phyloP scores from a whole-genome alignment of 106 monocot species.

The Dendrobium officinale region DNA sequence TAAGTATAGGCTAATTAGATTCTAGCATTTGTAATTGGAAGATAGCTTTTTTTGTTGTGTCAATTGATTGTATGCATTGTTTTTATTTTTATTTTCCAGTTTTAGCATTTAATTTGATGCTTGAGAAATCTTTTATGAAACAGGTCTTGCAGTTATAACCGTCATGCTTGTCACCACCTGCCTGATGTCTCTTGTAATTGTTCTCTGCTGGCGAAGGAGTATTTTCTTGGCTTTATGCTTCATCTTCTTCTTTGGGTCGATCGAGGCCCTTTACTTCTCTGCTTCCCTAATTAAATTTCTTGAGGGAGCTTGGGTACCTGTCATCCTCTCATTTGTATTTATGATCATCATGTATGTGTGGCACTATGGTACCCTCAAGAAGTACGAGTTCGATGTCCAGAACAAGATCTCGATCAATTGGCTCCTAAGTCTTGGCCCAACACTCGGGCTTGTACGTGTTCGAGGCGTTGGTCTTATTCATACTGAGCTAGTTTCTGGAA shows the following conservation, averaged over 20 bases:
- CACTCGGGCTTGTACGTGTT: conserved; percentile 86
- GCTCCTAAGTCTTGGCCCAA: conserved; percentile 84
- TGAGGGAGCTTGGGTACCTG: conserved; percentile 94
- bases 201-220: conserved; percentile 77
- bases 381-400: conserved; percentile 91
- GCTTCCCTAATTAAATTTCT: conserved; percentile 90
- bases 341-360: conserved; percentile 78
- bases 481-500: conserved; percentile 87
- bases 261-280: conserved; percentile 92
- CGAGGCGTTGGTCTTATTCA: conserved; percentile 91
- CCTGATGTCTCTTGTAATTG: conserved; percentile 89
- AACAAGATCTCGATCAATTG: conserved; percentile 96
- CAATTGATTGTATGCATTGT: neutral
- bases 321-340: conserved; percentile 70
- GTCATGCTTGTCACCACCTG: conserved; percentile 99
- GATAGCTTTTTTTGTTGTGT: neutral
- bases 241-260: conserved; percentile 80
- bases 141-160: conserved; percentile 85
- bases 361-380: conserved; percentile 95
- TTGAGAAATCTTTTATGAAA: conserved; percentile 3
- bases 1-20: no score
- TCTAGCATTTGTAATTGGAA: no score
- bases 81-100: neutral
- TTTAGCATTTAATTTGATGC: neutral
- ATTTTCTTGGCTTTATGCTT: conserved; percentile 65